Conservation (phyloP, 495 filamentous ascomycete species). For the Lindgomyces ingoldianus region DNA sequence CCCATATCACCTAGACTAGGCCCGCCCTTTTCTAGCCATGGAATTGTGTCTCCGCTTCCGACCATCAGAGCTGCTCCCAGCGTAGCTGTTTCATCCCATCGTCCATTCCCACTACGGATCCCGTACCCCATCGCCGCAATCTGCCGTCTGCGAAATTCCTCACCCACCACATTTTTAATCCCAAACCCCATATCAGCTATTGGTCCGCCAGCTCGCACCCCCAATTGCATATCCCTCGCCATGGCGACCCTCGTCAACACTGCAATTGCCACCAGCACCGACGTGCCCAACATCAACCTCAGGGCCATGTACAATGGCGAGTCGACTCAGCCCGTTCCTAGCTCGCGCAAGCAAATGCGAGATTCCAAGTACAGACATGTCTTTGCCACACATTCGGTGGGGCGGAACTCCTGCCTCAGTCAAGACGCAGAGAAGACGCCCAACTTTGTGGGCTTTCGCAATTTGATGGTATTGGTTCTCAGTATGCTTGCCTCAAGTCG, state of each 20-base stretch:
- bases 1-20: neutral
- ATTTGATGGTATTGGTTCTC: slow-evolving; percentile 92
- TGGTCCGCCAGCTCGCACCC: neutral
- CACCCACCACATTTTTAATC: neutral
- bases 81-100: neutral
- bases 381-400: slow-evolving; percentile 73
- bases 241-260: slow-evolving; percentile 33
- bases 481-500: slow-evolving; percentile 44
- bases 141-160: no score
- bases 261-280: slow-evolving; percentile 18
- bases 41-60: neutral
- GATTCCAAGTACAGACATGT: slow-evolving; percentile 80
- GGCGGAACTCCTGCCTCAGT: slow-evolving; percentile 77
- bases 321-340: no score
- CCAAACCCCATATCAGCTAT: slow-evolving; percentile 10
- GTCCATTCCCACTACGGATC: neutral
- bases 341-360: slow-evolving; percentile 16
- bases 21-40: neutral
- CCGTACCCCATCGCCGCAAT: neutral
- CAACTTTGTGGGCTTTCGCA: slow-evolving; percentile 90
- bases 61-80: neutral
- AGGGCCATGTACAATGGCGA: no score
- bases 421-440: slow-evolving; percentile 71
- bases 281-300: neutral
- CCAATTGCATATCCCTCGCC: neutral